A percentile compares a stretch with the other conserved stretches of the same genome.
Evolutionary conservation across 371 early-diverging fungal genomes (phyloP).

Genomic region (Mortierella sp.): DNA sequence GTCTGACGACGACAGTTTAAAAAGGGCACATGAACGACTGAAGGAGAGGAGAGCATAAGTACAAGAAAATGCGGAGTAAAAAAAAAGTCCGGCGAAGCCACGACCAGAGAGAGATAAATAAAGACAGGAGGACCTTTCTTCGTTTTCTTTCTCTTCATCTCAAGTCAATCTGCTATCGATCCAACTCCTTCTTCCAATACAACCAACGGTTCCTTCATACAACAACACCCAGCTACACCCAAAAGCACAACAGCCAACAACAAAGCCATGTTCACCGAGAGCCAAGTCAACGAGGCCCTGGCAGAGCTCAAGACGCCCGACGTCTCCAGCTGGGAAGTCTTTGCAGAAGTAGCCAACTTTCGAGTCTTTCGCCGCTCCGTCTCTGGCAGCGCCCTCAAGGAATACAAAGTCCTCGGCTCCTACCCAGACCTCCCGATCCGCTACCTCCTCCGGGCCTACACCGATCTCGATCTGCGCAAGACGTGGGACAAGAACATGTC

Average conservation of each 20-base stretch:
- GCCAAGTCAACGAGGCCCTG: constrained; percentile 35
- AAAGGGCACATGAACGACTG: background rate
- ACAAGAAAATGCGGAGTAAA: background rate
- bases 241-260: background rate
- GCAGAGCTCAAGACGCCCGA: constrained; percentile 35
- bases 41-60: background rate
- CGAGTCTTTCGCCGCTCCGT: constrained; percentile 42
- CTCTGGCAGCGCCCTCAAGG: constrained; percentile 32
- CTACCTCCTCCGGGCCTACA: constrained; percentile 42
- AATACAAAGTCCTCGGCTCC: constrained; percentile 55
- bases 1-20: background rate
- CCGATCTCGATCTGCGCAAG: constrained; percentile 62
- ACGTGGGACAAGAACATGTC: constrained; percentile 66
- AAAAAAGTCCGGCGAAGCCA: background rate
- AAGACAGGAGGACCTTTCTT: too few relatives aligned
- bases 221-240: background rate
- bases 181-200: background rate
- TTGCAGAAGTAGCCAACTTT: constrained; percentile 40
- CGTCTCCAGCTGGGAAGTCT: constrained; percentile 36
- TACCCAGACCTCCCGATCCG: constrained; percentile 40
- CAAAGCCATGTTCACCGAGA: constrained; percentile 47
- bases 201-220: background rate
- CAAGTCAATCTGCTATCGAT: background rate
- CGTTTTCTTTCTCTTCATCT: background rate
- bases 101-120: background rate